These are phyloP conservation scores for Udeniomyces megalosporus DNA, from an alignment of 768 basidiomycete genomes.

Conservation along the genomic window DNA sequence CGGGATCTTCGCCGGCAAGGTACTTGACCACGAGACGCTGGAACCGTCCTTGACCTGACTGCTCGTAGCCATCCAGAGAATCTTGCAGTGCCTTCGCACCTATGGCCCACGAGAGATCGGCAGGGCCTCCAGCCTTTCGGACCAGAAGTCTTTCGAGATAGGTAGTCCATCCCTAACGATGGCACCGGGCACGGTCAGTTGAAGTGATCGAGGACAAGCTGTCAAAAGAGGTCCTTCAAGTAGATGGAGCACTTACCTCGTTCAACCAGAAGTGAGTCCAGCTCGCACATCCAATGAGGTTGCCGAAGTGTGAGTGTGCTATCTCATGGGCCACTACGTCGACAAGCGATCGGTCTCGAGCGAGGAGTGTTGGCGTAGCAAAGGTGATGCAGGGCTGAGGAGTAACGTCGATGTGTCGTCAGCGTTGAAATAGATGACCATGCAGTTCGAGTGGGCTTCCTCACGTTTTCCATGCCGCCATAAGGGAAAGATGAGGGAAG, in stretches of 20 bases:
- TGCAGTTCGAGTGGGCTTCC: not conserved
- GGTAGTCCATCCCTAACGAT: slow-evolving; percentile 54
- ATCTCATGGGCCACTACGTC: slow-evolving; percentile 54
- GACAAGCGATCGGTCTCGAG: slow-evolving; percentile 70
- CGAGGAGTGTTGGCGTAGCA: slow-evolving; percentile 47
- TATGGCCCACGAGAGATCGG: slow-evolving; percentile 60
- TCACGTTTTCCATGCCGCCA: slow-evolving; percentile 20
- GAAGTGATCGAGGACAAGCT: slow-evolving; percentile 34
- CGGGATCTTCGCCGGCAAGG: slow-evolving; percentile 37
- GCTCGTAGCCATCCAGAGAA: slow-evolving; percentile 45
- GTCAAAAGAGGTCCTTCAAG: not conserved
- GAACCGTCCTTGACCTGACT: slow-evolving; percentile 43
- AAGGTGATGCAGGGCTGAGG: slow-evolving; percentile 21
- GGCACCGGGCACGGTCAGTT: slow-evolving; percentile 49
- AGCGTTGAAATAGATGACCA: not conserved
- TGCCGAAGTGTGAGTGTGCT: slow-evolving; percentile 80
- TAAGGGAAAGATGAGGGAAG: slow-evolving; percentile 81
- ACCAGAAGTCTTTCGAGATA: slow-evolving; percentile 75
- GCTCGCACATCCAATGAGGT: slow-evolving; percentile 34
- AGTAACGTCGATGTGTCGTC: no score
- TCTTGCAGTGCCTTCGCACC: slow-evolving; percentile 58
- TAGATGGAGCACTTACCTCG: slow-evolving; percentile 19
- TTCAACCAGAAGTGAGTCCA: slow-evolving; percentile 34
- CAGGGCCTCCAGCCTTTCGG: slow-evolving; percentile 51
- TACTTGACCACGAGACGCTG: slow-evolving; percentile 66